phyloP scores from a whole-genome alignment of 192 early-diverging fungal species.

The Paraglomus brasilianum region DNA sequence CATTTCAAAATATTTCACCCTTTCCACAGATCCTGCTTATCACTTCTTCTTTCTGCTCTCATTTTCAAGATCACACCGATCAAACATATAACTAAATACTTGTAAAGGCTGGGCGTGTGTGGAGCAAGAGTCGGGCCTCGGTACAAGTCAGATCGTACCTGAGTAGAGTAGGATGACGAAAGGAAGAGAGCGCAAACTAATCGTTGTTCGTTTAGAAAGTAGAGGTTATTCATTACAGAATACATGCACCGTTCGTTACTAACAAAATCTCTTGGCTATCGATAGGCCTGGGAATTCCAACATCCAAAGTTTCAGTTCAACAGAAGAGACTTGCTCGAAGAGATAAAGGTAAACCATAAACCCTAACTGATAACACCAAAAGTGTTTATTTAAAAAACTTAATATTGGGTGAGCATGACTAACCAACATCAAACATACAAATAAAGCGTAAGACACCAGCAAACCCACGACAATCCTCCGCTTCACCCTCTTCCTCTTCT shows the following conservation, averaged over 20 bases:
- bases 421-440: slow-evolving; percentile 39
- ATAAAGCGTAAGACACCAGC: slow-evolving; percentile 37
- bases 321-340: slow-evolving; percentile 50
- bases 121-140: too few relatives aligned
- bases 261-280: not conserved
- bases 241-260: not conserved
- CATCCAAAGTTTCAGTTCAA: slow-evolving; percentile 64
- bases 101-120: too few relatives aligned
- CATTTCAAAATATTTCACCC: not conserved
- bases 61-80: not conserved
- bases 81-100: too few relatives aligned
- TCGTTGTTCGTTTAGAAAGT: slow-evolving; percentile 1
- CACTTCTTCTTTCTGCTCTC: too few relatives aligned
- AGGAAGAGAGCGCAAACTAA: too few relatives aligned
- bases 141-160: too few relatives aligned
- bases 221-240: slow-evolving; percentile 2
- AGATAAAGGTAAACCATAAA: slow-evolving; percentile 46
- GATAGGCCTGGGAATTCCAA: slow-evolving; percentile 62
- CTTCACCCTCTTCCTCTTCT: not conserved
- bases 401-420: not conserved
- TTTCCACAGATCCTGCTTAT: not conserved
- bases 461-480: slow-evolving; percentile 23
- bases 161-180: too few relatives aligned
- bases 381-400: not conserved
- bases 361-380: not conserved